phyloP scores from a whole-genome alignment of 495 filamentous ascomycete genomes.

The Neurospora sp. region DNA sequence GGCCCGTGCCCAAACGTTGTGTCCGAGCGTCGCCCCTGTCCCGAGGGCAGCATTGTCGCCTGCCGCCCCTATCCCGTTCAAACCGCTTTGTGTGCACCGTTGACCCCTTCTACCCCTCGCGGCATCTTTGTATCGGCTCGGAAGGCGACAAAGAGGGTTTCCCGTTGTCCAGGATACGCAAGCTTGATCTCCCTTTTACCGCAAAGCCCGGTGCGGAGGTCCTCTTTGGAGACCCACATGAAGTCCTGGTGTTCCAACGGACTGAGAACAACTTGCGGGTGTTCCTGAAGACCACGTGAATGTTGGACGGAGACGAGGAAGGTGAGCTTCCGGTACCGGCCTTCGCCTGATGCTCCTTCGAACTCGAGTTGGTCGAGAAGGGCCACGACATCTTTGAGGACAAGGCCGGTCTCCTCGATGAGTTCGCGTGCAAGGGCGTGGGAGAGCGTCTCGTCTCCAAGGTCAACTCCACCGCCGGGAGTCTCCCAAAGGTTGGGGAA shows the following conservation, averaged over 20 bases:
- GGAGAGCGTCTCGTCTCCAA: constrained; percentile 32
- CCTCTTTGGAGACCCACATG: constrained; percentile 28
- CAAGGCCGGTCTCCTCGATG: constrained; percentile 41
- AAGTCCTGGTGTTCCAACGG: constrained; percentile 28
- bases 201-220: constrained; percentile 15
- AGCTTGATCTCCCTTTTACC: constrained; percentile 20
- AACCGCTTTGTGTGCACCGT: background rate
- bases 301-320: constrained; percentile 22
- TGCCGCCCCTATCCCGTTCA: background rate
- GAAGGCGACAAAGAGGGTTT: constrained; percentile 18
- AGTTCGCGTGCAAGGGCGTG: constrained; percentile 38
- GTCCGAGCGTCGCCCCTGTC: background rate
- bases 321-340: constrained; percentile 23
- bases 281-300: background rate
- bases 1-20: background rate
- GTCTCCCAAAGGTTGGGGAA: constrained; percentile 39
- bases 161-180: constrained; percentile 19
- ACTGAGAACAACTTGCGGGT: constrained; percentile 19
- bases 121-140: background rate
- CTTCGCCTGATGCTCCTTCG: constrained; percentile 4
- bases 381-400: constrained; percentile 15
- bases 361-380: constrained; percentile 20
- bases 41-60: background rate
- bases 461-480: constrained; percentile 39
- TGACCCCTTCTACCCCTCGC: background rate